Evolutionary conservation across 805 yeast genomes (phyloP), one percentile per base, ranked within the genome.

Genomic region (Candida incommunis): DNA sequence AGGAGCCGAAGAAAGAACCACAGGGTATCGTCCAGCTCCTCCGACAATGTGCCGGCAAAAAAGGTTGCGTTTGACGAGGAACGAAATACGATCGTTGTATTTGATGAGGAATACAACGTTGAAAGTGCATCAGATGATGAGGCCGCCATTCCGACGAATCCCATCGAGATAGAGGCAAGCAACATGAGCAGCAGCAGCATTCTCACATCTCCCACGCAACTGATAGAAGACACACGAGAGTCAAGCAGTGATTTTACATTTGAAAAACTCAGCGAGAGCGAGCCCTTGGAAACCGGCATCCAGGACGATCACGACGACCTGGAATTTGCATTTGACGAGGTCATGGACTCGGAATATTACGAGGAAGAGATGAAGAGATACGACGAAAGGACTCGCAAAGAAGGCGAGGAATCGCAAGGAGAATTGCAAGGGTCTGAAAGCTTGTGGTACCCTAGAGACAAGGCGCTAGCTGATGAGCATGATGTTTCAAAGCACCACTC

Each of bases 301-400:
- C 18, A 11, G 18, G 37, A 31, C 18, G 18, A 5, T 18, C 13
- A 31, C 18, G 37, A 31, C 20, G 37, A 31, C 20, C 20, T 31
- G 37, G 37, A 31, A 16, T 31, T 31, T 31, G 37, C 37, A 31
- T 31, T 31, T 31, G 37, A 31, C 37, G 37, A 31, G 37, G 37
- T n/a, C 7, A n/a, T 31, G 11, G 37, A 31, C 13, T 31, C 37
- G 18, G 37, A 31, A 5, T 31, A 9, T n/a, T 31, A 31, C 37
- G 18, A 18, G 7, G 11, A 7, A 9, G 18, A 7, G 37, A 11
- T 11, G 37, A 7, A 25, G 11, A 7, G 27, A 7, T 7, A 25
- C 27, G 27, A 25, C 13, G 11, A 9, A 13, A 7, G 11, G 27
- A 25, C 27, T 7, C 11, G 13, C 13, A 7, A 13, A 7, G 13